Percentiles rank a stretch among this genome's conserved stretches.
phyloP scores from a whole-genome alignment of 768 basidiomycete species.

The Dioszegia hungarica region DNA sequence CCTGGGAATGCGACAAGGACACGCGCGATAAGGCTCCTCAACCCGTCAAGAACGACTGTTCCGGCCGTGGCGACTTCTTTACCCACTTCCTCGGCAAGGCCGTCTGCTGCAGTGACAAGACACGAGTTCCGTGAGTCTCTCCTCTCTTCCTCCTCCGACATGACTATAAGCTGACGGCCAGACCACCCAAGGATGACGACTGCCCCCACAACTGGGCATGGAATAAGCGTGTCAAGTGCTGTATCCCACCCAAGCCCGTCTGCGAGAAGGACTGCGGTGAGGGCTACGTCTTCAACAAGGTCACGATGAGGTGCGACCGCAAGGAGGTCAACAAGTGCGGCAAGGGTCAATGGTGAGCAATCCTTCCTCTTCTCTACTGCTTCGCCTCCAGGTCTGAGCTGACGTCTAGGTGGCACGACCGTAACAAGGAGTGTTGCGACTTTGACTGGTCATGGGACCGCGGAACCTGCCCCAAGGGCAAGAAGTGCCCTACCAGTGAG shows the following conservation, averaged over 20 bases:
- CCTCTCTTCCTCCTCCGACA: background rate
- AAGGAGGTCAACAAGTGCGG: slow-evolving; percentile 10
- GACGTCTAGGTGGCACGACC: slow-evolving; percentile 28
- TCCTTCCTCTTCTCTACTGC: slow-evolving; percentile 7
- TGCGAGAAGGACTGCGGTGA: slow-evolving; percentile 34
- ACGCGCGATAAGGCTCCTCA: slow-evolving; percentile 4
- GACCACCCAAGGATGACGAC: slow-evolving; percentile 1
- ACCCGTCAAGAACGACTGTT: slow-evolving; percentile 21
- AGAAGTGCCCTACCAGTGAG: slow-evolving; percentile 29
- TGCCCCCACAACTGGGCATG: slow-evolving; percentile 14
- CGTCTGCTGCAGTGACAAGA: slow-evolving; percentile 23
- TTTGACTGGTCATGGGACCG: slow-evolving; percentile 7
- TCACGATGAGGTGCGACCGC: slow-evolving; percentile 13
- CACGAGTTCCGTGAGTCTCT: slow-evolving; percentile 13
- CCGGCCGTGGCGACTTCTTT: slow-evolving; percentile 21
- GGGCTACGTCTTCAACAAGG: slow-evolving; percentile 26
- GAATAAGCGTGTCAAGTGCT: slow-evolving; percentile 9
- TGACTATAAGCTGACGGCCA: background rate
- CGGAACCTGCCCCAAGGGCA: slow-evolving; percentile 24
- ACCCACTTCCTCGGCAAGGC: slow-evolving; percentile 8
- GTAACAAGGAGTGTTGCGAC: slow-evolving; percentile 27
- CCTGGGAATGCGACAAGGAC: slow-evolving; percentile 12
- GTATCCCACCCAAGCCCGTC: slow-evolving; percentile 13
- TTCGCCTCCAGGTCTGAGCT: background rate
- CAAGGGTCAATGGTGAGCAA: slow-evolving; percentile 22